Percentiles rank a stretch among this genome's conserved stretches.
Evolutionary conservation across 163 green algal genomes (phyloP).

Genomic region (Chlamydomonas reinhardtii): DNA sequence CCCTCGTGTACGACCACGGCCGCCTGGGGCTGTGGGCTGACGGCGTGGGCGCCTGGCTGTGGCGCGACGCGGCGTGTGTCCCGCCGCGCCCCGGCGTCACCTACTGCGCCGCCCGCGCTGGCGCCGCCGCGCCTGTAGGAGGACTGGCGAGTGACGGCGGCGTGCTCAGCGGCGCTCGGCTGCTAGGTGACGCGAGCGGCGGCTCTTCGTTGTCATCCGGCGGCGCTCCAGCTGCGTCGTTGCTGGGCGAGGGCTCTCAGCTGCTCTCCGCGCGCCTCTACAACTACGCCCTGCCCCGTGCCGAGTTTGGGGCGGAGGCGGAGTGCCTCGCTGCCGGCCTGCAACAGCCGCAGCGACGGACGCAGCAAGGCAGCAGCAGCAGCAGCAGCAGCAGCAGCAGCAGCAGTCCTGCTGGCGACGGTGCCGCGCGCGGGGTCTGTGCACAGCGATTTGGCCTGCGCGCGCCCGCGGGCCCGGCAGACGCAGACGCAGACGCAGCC

Average conservation of each 20-base stretch:
- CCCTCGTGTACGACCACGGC: slow-evolving; percentile 35
- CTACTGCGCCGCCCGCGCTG: not conserved
- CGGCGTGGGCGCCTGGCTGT: slow-evolving; percentile 50
- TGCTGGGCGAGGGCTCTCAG: no score
- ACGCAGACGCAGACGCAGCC: no score
- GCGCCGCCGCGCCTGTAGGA: not conserved
- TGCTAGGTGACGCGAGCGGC: no score
- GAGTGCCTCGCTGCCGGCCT: slow-evolving; percentile 3
- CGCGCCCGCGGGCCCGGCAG: no score
- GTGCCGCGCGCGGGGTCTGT: not conserved
- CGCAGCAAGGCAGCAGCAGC: not conserved
- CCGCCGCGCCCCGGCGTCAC: slow-evolving; percentile 22
- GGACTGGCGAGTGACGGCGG: not conserved
- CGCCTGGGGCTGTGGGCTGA: slow-evolving; percentile 61
- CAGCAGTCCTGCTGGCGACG: no score
- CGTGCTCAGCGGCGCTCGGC: no score
- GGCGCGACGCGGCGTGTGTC: slow-evolving; percentile 49
- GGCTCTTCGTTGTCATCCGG: not conserved
- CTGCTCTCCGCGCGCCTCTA: slow-evolving; percentile 46
- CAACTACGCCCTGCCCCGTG: slow-evolving; percentile 62
- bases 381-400: not conserved
- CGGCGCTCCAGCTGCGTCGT: no score
- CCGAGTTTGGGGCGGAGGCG: not conserved
- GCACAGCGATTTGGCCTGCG: slow-evolving; percentile 15
- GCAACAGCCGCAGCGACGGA: no score